Conservation (phyloP, 75 land plant species). For the Pinus taeda region DNA sequence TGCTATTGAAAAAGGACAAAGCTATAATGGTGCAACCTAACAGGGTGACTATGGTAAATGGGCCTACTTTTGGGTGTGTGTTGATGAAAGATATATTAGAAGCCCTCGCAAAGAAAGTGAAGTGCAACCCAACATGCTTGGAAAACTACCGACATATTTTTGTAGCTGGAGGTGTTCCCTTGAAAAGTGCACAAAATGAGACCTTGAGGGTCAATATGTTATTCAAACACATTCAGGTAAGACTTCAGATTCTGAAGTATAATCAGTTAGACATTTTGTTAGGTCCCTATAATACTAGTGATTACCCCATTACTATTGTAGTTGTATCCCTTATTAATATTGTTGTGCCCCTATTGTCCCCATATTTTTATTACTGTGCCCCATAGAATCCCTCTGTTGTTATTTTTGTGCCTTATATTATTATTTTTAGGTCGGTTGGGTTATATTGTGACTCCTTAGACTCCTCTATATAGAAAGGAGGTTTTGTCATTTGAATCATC, state of each 20-base stretch:
- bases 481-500: too few relatives aligned
- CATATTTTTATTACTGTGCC: too few relatives aligned
- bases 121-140: conserved; percentile 29
- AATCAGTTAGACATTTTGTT: neutral
- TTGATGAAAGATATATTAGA: conserved; percentile 47
- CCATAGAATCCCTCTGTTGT: too few relatives aligned
- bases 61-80: conserved; percentile 46
- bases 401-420: too few relatives aligned
- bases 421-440: too few relatives aligned
- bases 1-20: conserved; percentile 45
- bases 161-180: conserved; percentile 50
- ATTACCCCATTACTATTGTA: too few relatives aligned
- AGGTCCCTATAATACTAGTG: too few relatives aligned
- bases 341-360: too few relatives aligned
- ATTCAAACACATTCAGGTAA: conserved; percentile 58
- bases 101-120: conserved; percentile 29
- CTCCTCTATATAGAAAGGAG: too few relatives aligned
- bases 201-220: conserved; percentile 55
- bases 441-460: too few relatives aligned
- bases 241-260: neutral
- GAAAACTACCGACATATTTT: conserved; percentile 58
- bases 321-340: too few relatives aligned
- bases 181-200: conserved; percentile 26
- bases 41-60: conserved; percentile 30
- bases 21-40: conserved; percentile 38